Conservation (phyloP, 2,329 filamentous ascomycete species). For the Botrytis porri region DNA sequence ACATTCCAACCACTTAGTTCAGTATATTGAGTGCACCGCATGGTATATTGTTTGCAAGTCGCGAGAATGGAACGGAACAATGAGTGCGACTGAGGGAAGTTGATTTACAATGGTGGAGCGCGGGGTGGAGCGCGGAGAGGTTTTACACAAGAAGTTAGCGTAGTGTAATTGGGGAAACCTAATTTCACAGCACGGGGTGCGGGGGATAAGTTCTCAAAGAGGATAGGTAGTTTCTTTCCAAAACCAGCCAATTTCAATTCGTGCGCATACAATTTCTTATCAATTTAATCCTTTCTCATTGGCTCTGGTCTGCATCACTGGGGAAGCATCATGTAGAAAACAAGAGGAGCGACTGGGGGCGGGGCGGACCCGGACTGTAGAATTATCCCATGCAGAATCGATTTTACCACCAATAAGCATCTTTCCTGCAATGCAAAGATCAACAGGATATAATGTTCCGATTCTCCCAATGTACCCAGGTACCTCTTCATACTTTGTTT, state of each 20-base stretch:
- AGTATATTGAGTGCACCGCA: too few species aligned
- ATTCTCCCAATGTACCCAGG: neutral
- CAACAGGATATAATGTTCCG: neutral
- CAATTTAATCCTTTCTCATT: neutral
- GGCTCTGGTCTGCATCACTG: neutral
- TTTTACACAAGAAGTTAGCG: neutral
- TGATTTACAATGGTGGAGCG: neutral
- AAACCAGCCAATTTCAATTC: neutral
- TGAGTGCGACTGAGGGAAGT: neutral
- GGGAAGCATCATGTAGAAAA: neutral
- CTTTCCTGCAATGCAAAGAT: neutral
- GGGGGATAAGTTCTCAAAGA: neutral
- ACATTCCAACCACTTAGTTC: too few species aligned
- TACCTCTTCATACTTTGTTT: neutral
- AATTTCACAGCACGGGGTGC: neutral
- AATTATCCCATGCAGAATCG: neutral
- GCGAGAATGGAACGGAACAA: neutral
- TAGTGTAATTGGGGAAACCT: neutral
- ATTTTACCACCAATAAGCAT: conserved; percentile 11
- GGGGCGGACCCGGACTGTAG: neutral
- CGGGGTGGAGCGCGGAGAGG: conserved; percentile 5
- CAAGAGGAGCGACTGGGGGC: neutral
- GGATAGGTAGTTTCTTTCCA: neutral
- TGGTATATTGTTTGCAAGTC: neutral
- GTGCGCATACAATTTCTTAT: neutral